These are phyloP conservation scores for Ettlia oleoabundans DNA, from an alignment of 139 green algal species.

Conservation along the genomic window DNA sequence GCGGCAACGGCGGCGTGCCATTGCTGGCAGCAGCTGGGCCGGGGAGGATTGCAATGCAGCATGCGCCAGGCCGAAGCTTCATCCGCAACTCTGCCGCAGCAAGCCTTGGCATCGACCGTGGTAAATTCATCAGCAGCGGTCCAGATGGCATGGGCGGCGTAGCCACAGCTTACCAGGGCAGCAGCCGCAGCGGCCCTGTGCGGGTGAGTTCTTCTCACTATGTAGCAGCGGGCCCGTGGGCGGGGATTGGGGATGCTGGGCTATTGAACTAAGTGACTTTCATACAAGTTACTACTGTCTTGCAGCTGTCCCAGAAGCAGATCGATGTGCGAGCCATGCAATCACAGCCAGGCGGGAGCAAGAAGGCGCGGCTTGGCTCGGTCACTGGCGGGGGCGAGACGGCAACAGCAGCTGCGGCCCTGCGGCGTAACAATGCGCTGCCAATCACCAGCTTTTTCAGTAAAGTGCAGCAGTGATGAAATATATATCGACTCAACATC, in stretches of 20 bases:
- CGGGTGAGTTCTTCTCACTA: no score
- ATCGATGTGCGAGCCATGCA: background rate
- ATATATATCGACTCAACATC: no score
- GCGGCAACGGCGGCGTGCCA: background rate
- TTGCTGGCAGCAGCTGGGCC: constrained; percentile 13
- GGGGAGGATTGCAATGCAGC: background rate
- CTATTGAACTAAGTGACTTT: background rate
- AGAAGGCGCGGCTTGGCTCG: background rate
- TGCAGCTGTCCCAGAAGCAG: constrained; percentile 5
- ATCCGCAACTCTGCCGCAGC: constrained; percentile 23
- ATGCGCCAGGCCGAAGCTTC: constrained; percentile 37
- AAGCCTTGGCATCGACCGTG: constrained; percentile 30
- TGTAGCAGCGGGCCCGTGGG: background rate
- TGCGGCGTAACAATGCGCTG: constrained; percentile 22
- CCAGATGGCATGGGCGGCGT: constrained; percentile 47
- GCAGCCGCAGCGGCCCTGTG: background rate
- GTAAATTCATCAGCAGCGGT: constrained; percentile 36
- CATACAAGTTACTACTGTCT: no score
- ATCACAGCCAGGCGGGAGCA: background rate
- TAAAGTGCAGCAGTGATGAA: background rate
- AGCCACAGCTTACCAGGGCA: background rate
- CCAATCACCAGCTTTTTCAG: constrained; percentile 23
- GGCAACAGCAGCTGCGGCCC: background rate
- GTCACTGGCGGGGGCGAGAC: background rate
- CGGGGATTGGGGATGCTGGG: background rate